Conservation (phyloP, 73 alveolate genomes). For the Tetrahymena malaccensis region DNA sequence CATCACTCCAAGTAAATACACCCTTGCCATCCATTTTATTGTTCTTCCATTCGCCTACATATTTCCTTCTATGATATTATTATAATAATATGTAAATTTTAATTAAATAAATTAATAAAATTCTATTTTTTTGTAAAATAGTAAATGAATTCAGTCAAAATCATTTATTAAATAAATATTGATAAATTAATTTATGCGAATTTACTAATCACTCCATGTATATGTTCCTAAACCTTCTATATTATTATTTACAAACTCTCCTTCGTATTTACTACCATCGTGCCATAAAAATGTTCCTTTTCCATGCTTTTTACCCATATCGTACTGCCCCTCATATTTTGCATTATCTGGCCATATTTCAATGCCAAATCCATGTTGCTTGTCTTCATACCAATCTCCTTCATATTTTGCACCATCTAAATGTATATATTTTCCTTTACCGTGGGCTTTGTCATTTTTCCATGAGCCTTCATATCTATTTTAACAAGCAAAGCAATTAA, state of each 20-base stretch:
- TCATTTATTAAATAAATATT: too few relatives aligned
- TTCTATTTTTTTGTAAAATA: too few relatives aligned
- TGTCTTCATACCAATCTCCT: constrained; percentile 63
- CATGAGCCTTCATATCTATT: constrained; percentile 56
- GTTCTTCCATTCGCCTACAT: background rate
- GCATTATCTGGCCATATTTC: constrained; percentile 67
- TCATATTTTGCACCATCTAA: constrained; percentile 42
- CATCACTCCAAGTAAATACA: constrained; percentile 43
- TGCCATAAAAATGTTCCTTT: constrained; percentile 46
- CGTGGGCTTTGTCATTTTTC: constrained; percentile 47
- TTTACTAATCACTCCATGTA: background rate
- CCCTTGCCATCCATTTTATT: constrained; percentile 54
- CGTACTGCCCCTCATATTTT: constrained; percentile 45
- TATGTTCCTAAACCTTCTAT: constrained; percentile 20
- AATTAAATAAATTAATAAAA: too few relatives aligned
- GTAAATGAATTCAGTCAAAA: too few relatives aligned
- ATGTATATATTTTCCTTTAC: constrained; percentile 25
- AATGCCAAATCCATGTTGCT: constrained; percentile 51
- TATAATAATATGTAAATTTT: too few relatives aligned
- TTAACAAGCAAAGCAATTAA: background rate
- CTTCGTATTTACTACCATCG: constrained; percentile 54
- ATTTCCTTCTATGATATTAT: background rate
- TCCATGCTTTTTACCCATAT: constrained; percentile 48
- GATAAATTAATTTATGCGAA: background rate
- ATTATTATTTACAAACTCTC: constrained; percentile 41